Evolutionary conservation across 2,329 filamentous ascomycete species (phyloP).

Genomic region (Graphiopsis chlorocephala): DNA sequence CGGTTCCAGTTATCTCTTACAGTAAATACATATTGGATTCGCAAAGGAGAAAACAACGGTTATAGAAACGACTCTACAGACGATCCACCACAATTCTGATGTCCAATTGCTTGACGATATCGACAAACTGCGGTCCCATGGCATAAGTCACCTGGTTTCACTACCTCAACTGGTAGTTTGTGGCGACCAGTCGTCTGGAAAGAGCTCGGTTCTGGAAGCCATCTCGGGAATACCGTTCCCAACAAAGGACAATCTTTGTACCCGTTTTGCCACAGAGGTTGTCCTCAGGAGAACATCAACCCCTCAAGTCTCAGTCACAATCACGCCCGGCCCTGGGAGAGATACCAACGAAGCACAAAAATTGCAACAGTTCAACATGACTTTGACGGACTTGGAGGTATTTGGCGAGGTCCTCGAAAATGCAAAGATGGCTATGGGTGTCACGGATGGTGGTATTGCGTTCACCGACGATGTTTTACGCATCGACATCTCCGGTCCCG

Average conservation of each 20-base stretch:
- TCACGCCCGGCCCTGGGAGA: conserved; percentile 1
- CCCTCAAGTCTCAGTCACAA: background rate
- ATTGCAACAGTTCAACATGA: conserved; percentile 4
- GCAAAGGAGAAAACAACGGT: background rate
- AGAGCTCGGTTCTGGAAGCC: conserved; percentile 62
- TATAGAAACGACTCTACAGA: background rate
- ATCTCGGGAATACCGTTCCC: conserved; percentile 60
- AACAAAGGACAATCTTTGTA: conserved; percentile 54
- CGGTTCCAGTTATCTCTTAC: no score
- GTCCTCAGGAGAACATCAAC: conserved; percentile 20
- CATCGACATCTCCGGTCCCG: conserved; percentile 41
- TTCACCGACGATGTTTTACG: conserved; percentile 50
- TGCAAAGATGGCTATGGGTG: conserved; percentile 49
- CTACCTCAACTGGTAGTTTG: conserved; percentile 49
- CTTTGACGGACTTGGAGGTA: background rate
- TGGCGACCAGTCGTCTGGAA: conserved; percentile 59
- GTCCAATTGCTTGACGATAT: background rate
- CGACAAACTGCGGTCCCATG: background rate
- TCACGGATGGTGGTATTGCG: conserved; percentile 28
- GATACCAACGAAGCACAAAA: background rate
- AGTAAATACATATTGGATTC: background rate
- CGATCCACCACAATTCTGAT: background rate
- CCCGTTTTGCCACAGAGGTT: conserved; percentile 38
- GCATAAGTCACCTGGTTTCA: conserved; percentile 10
- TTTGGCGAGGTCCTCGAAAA: background rate